Evolutionary conservation across 345 rosid genomes (phyloP), one percentile per base, ranked within the genome.

Genomic region (Murraya paniculata): DNA sequence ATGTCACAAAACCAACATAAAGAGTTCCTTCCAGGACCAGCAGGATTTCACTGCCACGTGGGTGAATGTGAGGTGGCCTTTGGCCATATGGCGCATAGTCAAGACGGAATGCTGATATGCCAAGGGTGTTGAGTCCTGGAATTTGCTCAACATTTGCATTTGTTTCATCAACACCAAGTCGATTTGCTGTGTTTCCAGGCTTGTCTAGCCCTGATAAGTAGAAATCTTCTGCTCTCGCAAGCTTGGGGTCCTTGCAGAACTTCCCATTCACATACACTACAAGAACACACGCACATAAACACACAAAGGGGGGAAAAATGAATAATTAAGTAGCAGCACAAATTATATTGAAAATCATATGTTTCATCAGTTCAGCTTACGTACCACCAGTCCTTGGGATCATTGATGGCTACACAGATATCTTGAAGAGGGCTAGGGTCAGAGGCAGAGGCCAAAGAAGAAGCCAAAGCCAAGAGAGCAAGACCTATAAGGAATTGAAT

Each of bases 11-110:
- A 3, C 89, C 87, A 9, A 84, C 87, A 14, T 78, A 77, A 5
- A 87, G 38, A 1, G 76, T 77, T 56, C 87, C 89, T 77, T 85
- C 82, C 9, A 74, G 2, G 7, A 85, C 83, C 27, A 81, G 62
- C 33, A 87, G 82, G 39, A 87, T n/a, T 76, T 87, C 88, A 0
- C 86, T 79, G 71, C 41, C 88, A 27, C 88, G 83, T 1, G 88
- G 88, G 59, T 87, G 89, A 8, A 78, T 81, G 75, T 85, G 89
- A 39, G 85, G 89, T 6, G 88, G 85, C 75, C 83, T 85, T 27
- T 83, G 84, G 16, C 90, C 86, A 6, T 75, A 75, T 0, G 81
- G 81, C 4, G 75, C 78, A 6, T 25, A 81, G 74, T 81, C 84
- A 19, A 76, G 14, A 0, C 83, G 83, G 39, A 71, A 80, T 33